Conservation (phyloP, 2,329 filamentous ascomycete species). For the Calonectria pteridis region DNA sequence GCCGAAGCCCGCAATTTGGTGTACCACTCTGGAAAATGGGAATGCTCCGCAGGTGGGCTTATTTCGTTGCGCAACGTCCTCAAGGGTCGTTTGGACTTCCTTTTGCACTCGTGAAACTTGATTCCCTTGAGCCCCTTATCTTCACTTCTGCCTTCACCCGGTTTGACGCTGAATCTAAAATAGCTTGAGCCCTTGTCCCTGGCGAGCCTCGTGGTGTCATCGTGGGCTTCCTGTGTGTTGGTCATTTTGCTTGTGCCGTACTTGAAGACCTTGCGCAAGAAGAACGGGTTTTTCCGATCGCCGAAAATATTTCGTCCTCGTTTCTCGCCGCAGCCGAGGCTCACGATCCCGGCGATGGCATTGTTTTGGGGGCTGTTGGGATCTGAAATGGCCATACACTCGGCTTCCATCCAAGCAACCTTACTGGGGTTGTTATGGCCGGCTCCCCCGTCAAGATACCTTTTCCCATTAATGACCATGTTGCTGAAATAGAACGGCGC, state of each 20-base stretch:
- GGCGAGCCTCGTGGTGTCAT: background rate
- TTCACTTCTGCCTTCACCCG: background rate
- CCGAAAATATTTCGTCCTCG: background rate
- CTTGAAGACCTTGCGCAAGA: background rate
- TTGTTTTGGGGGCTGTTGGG: background rate
- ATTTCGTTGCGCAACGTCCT: background rate
- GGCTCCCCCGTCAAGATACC: background rate
- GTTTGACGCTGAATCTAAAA: background rate
- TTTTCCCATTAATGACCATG: background rate
- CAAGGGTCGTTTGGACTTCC: background rate
- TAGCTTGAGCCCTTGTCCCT: background rate
- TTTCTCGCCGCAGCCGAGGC: background rate
- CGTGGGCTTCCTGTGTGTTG: background rate
- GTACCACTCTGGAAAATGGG: background rate
- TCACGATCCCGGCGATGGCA: background rate
- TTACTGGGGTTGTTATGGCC: slow-evolving; percentile 1
- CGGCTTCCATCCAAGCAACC: background rate
- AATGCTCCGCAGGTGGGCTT: background rate
- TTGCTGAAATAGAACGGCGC: background rate
- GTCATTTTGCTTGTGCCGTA: background rate
- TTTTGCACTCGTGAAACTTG: background rate
- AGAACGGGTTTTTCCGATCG: background rate
- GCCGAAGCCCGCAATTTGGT: background rate
- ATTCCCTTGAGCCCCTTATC: background rate
- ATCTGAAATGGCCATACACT: background rate